phyloP scores from a whole-genome alignment of 805 yeast species.

The Blastobotrys muscicola region DNA sequence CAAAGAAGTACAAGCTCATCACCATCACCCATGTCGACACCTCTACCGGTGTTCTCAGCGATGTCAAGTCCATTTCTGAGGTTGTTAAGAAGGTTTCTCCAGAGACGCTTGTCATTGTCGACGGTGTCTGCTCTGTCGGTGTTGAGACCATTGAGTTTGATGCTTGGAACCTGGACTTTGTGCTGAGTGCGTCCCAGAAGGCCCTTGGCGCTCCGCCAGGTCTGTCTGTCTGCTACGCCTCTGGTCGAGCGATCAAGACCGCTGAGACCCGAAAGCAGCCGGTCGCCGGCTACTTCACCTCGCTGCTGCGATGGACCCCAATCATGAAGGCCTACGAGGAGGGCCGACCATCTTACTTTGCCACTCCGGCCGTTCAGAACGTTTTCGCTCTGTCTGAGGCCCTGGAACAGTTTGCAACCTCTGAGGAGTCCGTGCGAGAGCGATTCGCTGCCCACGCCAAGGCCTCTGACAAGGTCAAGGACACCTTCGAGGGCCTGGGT shows the following conservation, averaged over 20 bases:
- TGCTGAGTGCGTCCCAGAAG: constrained; percentile 87
- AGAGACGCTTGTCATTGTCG: constrained; percentile 74
- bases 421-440: constrained; percentile 37
- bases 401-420: constrained; percentile 52
- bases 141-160: constrained; percentile 82
- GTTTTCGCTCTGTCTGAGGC: constrained; percentile 74
- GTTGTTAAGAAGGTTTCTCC: constrained; percentile 62
- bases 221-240: constrained; percentile 64
- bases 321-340: constrained; percentile 78
- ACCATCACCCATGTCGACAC: constrained; percentile 95
- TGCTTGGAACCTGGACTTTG: constrained; percentile 83
- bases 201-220: constrained; percentile 96
- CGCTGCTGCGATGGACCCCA: constrained; percentile 79
- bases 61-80: constrained; percentile 52
- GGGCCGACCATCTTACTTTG: constrained; percentile 75
- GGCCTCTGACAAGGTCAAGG: constrained; percentile 59
- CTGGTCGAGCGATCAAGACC: constrained; percentile 67
- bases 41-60: constrained; percentile 83
- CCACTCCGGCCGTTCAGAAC: constrained; percentile 93
- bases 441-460: constrained; percentile 56
- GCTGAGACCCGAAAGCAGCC: constrained; percentile 38
- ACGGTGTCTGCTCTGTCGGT: constrained; percentile 91
- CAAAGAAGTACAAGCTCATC: constrained; percentile 51
- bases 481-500: constrained; percentile 46
- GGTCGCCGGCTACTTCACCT: constrained; percentile 50